Conservation (phyloP, 306 rosid genomes). For the Prunus armeniaca region DNA sequence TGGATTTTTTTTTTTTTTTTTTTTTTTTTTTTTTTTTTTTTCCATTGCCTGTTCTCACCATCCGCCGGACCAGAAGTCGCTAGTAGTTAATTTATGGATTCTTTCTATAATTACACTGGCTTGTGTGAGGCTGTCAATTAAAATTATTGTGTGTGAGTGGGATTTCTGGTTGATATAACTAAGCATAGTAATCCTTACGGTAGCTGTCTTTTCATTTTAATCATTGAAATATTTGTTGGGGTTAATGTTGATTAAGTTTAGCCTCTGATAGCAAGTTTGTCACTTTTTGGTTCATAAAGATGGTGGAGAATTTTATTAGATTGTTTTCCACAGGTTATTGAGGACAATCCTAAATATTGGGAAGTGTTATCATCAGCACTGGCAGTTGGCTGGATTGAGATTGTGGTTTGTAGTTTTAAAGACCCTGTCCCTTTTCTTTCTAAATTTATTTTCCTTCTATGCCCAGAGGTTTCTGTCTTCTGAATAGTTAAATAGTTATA, state of each 20-base stretch:
- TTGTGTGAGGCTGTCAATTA: background rate
- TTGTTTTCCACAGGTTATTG: constrained; percentile 59
- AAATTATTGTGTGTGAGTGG: background rate
- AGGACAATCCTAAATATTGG: constrained; percentile 83
- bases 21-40: background rate
- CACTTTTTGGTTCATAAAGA: constrained; percentile 16
- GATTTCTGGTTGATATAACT: background rate
- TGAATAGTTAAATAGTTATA: constrained; percentile 15
- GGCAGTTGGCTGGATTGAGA: constrained; percentile 93
- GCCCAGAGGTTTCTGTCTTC: constrained; percentile 13
- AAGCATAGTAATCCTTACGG: background rate
- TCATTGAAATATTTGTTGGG: background rate
- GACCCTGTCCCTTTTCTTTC: background rate
- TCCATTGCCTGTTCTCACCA: constrained; percentile 5
- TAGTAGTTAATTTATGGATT: background rate
- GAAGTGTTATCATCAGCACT: constrained; percentile 70
- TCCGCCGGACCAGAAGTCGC: background rate
- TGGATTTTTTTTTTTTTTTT: background rate
- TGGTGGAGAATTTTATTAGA: constrained; percentile 19
- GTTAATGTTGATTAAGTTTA: background rate
- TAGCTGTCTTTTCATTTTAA: background rate
- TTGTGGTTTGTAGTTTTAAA: constrained; percentile 64
- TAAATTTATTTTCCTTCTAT: background rate
- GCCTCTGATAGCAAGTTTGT: background rate
- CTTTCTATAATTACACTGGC: background rate